Base-by-base conservation (phyloP, 2,329 filamentous ascomycete genomes). In the Ilyonectria destructans region DNA sequence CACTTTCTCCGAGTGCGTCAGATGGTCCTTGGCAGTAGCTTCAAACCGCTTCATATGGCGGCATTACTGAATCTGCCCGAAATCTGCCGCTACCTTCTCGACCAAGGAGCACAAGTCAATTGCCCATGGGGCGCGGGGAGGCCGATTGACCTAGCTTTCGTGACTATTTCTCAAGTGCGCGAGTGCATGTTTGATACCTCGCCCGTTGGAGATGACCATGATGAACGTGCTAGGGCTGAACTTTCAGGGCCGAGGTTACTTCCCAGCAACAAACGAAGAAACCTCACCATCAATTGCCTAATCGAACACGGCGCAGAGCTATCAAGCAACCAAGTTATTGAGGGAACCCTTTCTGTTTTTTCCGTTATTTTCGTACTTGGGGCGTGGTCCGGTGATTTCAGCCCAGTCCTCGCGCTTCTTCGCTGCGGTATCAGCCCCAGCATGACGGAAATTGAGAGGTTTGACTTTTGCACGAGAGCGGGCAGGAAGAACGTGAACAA, bases 41-140 rank as follows among this genome's bases (percentile, higher is more conserved):
- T 61, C 6, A 6, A 23, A 1, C 65, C 71, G 9, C 10, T 72
- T 0, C 68, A 72, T 3, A 60, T 72, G 46, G 70, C 68, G n/a
- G 7, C 71, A 10, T 52, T 59, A 2, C 40, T 72, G 35, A 62
- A 57, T 37, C 13, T 70, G 0, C 58, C 49, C 0, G 67, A 72
- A 10, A 54, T 72, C 6, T 72, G 67, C 19, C 1, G 2, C 0
- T 61, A 29, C 2, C 33, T 72, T 2, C 40, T 66, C 0, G 0
- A 26, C 0, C n/a, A 12, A 3, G 48, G 23, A 5, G 37, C 23
- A 23, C 23, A 23, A 23, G 23, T 37, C 0, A 17, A 7, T 3
- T 33, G 26, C 15, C 54, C 60, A 2, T 49, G 33, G 0, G 10
- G 52, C 12, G 1, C 9, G 2, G 29, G 17, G 21, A 59, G 10